Conservation (phyloP, 2,329 filamentous ascomycete species). For the Botryotinia convoluta region DNA sequence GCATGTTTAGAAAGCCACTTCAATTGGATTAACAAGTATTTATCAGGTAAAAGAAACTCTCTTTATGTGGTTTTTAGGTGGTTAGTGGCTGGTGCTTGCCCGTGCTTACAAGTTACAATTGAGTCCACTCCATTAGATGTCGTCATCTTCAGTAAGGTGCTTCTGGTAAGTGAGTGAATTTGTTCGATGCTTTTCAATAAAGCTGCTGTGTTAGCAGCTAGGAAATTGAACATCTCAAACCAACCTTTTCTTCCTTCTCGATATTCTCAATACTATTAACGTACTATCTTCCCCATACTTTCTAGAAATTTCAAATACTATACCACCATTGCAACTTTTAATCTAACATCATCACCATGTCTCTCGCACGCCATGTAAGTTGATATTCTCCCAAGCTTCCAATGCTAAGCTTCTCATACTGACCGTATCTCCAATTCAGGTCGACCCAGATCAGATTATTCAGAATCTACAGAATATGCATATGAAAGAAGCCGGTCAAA, state of each 20-base stretch:
- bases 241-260: not conserved
- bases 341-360: constrained; percentile 40
- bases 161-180: not conserved
- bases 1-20: not conserved
- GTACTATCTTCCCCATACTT: not conserved
- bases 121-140: not conserved
- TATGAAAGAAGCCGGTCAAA: constrained; percentile 40
- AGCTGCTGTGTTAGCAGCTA: not conserved
- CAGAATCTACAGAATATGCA: constrained; percentile 48
- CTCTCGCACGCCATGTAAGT: constrained; percentile 49
- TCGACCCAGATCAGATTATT: constrained; percentile 56
- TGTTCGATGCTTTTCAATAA: not conserved
- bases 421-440: constrained; percentile 38
- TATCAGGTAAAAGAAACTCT: constrained; percentile 6
- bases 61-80: not conserved
- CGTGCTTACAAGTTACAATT: not conserved
- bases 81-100: not conserved
- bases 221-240: not conserved
- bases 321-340: not conserved
- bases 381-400: not conserved
- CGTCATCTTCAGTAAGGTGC: not conserved
- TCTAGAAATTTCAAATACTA: not conserved
- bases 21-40: not conserved
- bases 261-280: not conserved
- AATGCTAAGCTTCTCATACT: not conserved